A percentile compares a stretch with the other conserved stretches of the same genome.
Evolutionary conservation across 371 early-diverging fungal genomes (phyloP).

Genomic region (Lichtheimia corymbifera): DNA sequence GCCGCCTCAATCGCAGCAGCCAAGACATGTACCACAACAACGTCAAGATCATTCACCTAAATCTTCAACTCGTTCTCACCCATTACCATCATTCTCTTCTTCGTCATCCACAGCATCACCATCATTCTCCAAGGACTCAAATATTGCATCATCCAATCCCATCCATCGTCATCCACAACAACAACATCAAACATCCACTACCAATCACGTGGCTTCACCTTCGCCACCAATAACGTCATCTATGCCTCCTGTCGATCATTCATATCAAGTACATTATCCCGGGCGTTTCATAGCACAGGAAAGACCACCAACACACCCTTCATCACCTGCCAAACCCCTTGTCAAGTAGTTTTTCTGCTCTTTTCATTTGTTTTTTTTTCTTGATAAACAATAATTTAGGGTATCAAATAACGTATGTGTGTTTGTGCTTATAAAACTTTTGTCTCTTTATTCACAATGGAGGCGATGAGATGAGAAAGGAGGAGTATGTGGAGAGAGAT

Average conservation of each 20-base stretch:
- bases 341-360: neutral
- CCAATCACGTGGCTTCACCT: neutral
- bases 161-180: neutral
- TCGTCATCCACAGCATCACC: slow-evolving; percentile 5
- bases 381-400: too few species aligned
- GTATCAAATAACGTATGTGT: too few species aligned
- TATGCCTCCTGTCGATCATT: neutral
- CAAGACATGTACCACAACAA: slow-evolving; percentile 5
- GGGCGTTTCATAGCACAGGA: neutral
- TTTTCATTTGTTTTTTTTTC: too few species aligned
- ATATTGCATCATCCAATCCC: neutral
- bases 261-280: neutral
- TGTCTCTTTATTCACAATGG: too few species aligned
- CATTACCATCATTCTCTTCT: neutral
- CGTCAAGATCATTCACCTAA: neutral
- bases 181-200: neutral
- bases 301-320: neutral
- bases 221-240: neutral
- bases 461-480: too few species aligned
- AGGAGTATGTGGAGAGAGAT: too few species aligned
- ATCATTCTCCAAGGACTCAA: neutral
- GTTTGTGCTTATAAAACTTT: too few species aligned
- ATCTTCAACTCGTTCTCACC: slow-evolving; percentile 2
- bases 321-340: neutral
- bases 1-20: neutral